phyloP scores from a whole-genome alignment of 1,284 basidiomycete species.

The Crocinoboletus sp. region DNA sequence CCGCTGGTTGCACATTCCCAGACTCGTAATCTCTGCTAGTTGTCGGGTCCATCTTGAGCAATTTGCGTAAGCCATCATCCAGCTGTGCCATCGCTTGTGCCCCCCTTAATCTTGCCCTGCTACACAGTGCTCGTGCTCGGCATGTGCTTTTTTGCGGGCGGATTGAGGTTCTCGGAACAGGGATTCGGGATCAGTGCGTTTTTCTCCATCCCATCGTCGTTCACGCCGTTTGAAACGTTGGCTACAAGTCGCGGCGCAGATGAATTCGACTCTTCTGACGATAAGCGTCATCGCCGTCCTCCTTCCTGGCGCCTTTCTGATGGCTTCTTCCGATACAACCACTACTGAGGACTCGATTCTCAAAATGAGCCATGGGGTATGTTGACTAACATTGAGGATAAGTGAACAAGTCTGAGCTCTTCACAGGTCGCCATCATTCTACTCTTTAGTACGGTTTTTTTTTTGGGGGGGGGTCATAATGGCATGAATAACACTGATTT shows the following conservation, averaged over 20 bases:
- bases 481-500: conserved; percentile 3
- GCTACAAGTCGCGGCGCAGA: conserved; percentile 62
- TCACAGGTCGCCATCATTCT: conserved; percentile 71
- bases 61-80: conserved; percentile 55
- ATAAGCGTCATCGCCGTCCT: conserved; percentile 79
- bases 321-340: conserved; percentile 31
- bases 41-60: conserved; percentile 78
- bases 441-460: conserved; percentile 57
- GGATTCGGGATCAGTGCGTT: conserved; percentile 63
- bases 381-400: conserved; percentile 23
- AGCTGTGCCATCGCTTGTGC: neutral
- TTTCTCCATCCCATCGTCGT: neutral
- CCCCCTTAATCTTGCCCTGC: neutral
- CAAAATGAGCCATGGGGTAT: conserved; percentile 72
- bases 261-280: conserved; percentile 77
- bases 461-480: neutral
- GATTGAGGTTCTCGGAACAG: conserved; percentile 71
- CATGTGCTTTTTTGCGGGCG: conserved; percentile 79
- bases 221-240: conserved; percentile 3
- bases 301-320: conserved; percentile 66
- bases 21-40: conserved; percentile 41
- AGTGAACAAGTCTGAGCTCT: conserved; percentile 8
- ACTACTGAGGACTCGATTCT: conserved; percentile 52
- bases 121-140: conserved; percentile 63
- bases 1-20: conserved; percentile 25